These are phyloP conservation scores for Ogataea hybrid DNA, from an alignment of 1,139 yeast genomes.

Conservation along the genomic window DNA sequence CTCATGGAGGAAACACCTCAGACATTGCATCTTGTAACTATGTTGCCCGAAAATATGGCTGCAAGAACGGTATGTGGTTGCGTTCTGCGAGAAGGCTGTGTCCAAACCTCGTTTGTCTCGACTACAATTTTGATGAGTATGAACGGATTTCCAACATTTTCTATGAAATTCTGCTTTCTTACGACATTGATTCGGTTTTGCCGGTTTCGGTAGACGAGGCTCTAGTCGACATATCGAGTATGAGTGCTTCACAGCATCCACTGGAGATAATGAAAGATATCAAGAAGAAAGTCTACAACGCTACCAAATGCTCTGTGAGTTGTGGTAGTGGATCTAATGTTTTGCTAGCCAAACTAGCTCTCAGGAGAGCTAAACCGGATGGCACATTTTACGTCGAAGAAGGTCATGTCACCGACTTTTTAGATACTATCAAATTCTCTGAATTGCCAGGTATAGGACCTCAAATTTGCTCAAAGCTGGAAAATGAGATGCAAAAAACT, in stretches of 20 bases:
- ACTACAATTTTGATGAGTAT: slow-evolving; percentile 74
- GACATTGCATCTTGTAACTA: slow-evolving; percentile 96
- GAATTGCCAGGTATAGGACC: slow-evolving; percentile 88
- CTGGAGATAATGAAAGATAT: slow-evolving; percentile 36
- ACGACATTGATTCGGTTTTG: slow-evolving; percentile 55
- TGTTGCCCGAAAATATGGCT: slow-evolving; percentile 71
- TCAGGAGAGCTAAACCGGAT: slow-evolving; percentile 76
- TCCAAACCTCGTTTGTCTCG: slow-evolving; percentile 59
- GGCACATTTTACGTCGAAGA: slow-evolving; percentile 45
- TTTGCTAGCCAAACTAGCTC: slow-evolving; percentile 74
- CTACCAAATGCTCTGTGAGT: slow-evolving; percentile 70
- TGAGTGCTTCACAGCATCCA: slow-evolving; percentile 32
- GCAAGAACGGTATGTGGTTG: slow-evolving; percentile 90
- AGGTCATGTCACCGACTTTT: slow-evolving; percentile 32
- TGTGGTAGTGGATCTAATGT: slow-evolving; percentile 75
- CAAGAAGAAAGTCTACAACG: slow-evolving; percentile 41
- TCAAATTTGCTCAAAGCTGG: slow-evolving; percentile 47
- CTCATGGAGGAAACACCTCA: slow-evolving; percentile 69
- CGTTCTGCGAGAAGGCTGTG: slow-evolving; percentile 59
- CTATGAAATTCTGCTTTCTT: slow-evolving; percentile 42
- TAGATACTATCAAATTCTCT: slow-evolving; percentile 45
- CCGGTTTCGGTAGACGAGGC: slow-evolving; percentile 96
- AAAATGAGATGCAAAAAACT: slow-evolving; percentile 19
- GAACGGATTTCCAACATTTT: slow-evolving; percentile 57
- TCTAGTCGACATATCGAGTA: slow-evolving; percentile 60